Conservation (phyloP, 2,329 filamentous ascomycete genomes). For the Colletotrichum tropicicola region DNA sequence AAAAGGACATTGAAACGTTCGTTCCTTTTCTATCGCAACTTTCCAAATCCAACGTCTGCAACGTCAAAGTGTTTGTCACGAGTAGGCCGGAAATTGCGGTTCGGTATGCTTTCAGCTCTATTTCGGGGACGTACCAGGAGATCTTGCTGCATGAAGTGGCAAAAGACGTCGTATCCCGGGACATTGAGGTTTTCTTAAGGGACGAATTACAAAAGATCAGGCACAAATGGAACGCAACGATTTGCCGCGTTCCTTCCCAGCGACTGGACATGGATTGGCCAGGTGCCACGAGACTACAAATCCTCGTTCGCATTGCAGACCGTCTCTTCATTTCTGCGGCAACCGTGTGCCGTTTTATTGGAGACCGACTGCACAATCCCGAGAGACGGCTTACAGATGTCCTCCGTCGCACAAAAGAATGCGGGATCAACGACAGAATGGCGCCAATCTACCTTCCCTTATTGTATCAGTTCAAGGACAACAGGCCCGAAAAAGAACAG, state of each 20-base stretch:
- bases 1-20: not conserved
- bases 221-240: not conserved
- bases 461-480: not conserved
- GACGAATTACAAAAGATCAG: not conserved
- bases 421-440: not conserved
- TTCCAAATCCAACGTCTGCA: not conserved
- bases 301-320: constrained; percentile 8
- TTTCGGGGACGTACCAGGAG: not conserved
- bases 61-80: not conserved
- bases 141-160: not conserved
- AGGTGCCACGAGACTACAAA: not conserved
- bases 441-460: not conserved
- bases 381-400: not conserved
- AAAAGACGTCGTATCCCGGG: not conserved
- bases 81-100: constrained; percentile 47
- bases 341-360: constrained; percentile 27
- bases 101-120: constrained; percentile 39
- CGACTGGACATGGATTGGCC: not conserved
- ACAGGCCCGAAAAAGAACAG: not conserved
- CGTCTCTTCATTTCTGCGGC: constrained; percentile 34
- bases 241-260: not conserved
- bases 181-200: not conserved
- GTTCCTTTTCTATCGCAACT: not conserved
- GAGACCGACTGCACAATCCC: not conserved
- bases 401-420: not conserved